Base-by-base conservation (phyloP, 495 filamentous ascomycete species). In the Aspergillus funiculosus region DNA sequence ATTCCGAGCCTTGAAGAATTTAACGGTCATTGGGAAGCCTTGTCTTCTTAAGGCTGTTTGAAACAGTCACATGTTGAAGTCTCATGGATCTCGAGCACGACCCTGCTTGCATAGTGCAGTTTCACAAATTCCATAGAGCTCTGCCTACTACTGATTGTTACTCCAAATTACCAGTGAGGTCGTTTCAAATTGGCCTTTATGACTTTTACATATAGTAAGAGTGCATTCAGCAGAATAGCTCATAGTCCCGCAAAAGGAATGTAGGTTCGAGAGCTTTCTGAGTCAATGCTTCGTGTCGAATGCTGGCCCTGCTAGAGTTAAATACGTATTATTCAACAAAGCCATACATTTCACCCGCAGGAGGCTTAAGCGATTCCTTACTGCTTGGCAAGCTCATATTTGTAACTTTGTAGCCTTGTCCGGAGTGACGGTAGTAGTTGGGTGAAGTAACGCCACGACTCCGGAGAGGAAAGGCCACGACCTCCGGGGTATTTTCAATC, bases 401-500 rank as follows among this genome's bases (percentile, higher is more conserved):
- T 40, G 20, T 30, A 32, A 37, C 43, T n/a, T n/a, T 36, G n/a
- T 7, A 40, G 30, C 17, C 15, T 28, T 32, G 44, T 47, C 35
- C 28, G 19, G 17, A 10, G 25, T 15, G 27, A n/a, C 32, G 35
- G 18, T 39, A 31, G n/a, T 18, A 24, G n/a, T 20, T n/a, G 18
- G 21, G 28, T 5, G n/a, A 17, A 30, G 18, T 39, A 47, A 34
- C 41, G 37, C 37, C 46, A 48, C 46, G 38, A 11, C 8, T 9
- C 9, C 2, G 13, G 3, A 6, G 4, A 3, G 18, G 17, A 48
- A 41, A 36, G 13, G 29, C 46, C 46, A 48, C 46, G 21, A 11
- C 36, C 37, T 48, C 45, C 30, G 37, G 46, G 46, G 46, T 48
- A 48, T 48, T 40, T 30, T 22, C 22, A 39, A 40, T n/a, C 0